Percentiles rank a stretch among this genome's conserved stretches.
phyloP scores from a whole-genome alignment of 2,329 filamentous ascomycete species.

The Claviceps quebecensis region DNA sequence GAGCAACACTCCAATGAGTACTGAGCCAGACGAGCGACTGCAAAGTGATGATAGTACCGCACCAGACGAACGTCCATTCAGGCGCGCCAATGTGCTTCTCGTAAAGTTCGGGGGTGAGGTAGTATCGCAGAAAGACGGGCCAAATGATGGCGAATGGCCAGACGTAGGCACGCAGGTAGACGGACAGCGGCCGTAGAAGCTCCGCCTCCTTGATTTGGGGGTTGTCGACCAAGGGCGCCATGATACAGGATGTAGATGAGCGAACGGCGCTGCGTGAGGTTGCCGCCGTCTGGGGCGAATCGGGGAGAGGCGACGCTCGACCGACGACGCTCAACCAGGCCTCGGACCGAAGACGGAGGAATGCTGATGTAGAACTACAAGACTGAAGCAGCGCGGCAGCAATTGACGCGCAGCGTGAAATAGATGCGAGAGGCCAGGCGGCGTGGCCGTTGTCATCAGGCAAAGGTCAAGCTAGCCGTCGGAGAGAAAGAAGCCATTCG shows the following conservation, averaged over 20 bases:
- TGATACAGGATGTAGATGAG: conserved; percentile 19
- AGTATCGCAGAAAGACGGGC: conserved; percentile 82
- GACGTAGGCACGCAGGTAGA: conserved; percentile 73
- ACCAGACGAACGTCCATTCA: conserved; percentile 97
- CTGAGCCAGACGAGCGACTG: conserved; percentile 88
- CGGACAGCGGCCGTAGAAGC: conserved; percentile 72
- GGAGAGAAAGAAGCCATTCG: not conserved
- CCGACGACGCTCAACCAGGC: conserved; percentile 1
- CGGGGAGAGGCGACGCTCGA: not conserved
- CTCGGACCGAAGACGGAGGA: not conserved
- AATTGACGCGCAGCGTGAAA: not conserved
- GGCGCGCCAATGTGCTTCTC: conserved; percentile 82
- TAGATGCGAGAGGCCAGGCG: not conserved
- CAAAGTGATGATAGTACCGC: conserved; percentile 70
- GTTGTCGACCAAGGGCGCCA: conserved; percentile 81
- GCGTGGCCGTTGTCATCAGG: conserved; percentile 3
- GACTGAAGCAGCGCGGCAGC: not conserved
- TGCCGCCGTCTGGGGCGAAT: conserved; percentile 1
- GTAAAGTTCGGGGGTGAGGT: conserved; percentile 71
- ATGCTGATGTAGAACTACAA: not conserved
- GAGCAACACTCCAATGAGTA: conserved; percentile 93
- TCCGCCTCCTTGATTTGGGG: conserved; percentile 77
- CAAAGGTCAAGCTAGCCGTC: not conserved
- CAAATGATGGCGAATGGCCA: conserved; percentile 89
- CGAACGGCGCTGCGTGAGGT: not conserved